Evolutionary conservation across 768 basidiomycete genomes (phyloP).

Genomic region (Suillus decipiens): DNA sequence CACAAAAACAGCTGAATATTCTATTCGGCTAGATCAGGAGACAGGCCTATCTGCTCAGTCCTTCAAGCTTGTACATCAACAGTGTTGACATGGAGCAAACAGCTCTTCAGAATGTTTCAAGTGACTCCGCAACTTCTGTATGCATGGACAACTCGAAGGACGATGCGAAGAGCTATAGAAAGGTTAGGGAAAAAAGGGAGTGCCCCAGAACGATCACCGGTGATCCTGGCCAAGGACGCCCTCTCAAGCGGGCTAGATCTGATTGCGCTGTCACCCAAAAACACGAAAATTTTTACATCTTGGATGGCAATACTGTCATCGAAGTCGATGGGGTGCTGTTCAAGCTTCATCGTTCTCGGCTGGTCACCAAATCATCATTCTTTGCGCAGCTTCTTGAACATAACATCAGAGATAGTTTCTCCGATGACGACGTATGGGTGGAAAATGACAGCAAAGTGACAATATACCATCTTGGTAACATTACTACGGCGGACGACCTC

Average conservation of each 20-base stretch:
- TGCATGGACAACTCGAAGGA: background rate
- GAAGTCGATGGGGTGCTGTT: slow-evolving; percentile 35
- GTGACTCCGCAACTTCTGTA: background rate
- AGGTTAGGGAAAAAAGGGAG: background rate
- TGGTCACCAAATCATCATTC: slow-evolving; percentile 33
- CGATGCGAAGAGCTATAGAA: background rate
- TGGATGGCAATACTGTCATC: slow-evolving; percentile 38
- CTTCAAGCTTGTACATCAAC: background rate
- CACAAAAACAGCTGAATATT: too few species aligned
- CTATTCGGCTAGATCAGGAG: too few species aligned
- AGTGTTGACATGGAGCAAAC: background rate
- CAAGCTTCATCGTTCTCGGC: slow-evolving; percentile 36
- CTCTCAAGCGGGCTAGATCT: background rate
- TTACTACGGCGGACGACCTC: slow-evolving; percentile 1
- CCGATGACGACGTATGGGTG: background rate
- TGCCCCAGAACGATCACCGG: background rate
- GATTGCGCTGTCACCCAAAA: background rate
- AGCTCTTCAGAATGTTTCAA: background rate
- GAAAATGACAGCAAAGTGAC: slow-evolving; percentile 1
- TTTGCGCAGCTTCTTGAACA: slow-evolving; percentile 31
- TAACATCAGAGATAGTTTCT: slow-evolving; percentile 2
- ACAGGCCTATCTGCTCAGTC: too few species aligned
- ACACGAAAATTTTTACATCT: slow-evolving; percentile 33
- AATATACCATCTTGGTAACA: slow-evolving; percentile 6
- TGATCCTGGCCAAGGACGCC: background rate